A percentile compares a stretch with the other conserved stretches of the same genome.
Conservation (phyloP, 2,329 filamentous ascomycete species). For the Penicillium sclerotiorum region DNA sequence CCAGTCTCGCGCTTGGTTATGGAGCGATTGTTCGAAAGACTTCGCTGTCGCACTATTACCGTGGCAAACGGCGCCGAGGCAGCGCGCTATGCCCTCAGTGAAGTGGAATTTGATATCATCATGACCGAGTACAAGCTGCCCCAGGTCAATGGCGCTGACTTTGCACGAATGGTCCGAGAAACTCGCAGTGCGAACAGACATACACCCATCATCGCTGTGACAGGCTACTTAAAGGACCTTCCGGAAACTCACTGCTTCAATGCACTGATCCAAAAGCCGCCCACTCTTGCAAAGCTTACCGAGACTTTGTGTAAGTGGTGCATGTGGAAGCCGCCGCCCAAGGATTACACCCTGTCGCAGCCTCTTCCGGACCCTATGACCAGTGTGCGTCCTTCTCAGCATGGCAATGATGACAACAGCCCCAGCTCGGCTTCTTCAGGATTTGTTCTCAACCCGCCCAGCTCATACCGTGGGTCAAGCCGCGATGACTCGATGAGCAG, state of each 20-base stretch:
- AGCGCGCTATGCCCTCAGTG: slow-evolving; percentile 89
- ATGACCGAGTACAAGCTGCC: slow-evolving; percentile 97
- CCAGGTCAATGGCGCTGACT: slow-evolving; percentile 91
- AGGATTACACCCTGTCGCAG: slow-evolving; percentile 54
- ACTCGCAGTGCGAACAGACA: slow-evolving; percentile 93
- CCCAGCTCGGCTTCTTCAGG: slow-evolving; percentile 77
- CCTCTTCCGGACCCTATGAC: slow-evolving; percentile 64
- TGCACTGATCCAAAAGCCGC: slow-evolving; percentile 92
- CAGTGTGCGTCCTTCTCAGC: slow-evolving; percentile 65
- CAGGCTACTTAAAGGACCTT: slow-evolving; percentile 95
- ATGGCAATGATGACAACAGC: slow-evolving; percentile 72
- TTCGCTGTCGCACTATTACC: slow-evolving; percentile 90
- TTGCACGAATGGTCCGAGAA: slow-evolving; percentile 96
- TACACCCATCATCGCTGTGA: slow-evolving; percentile 94
- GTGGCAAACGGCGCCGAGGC: slow-evolving; percentile 89
- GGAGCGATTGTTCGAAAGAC: slow-evolving; percentile 94
- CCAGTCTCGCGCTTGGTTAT: slow-evolving; percentile 97
- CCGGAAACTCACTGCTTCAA: slow-evolving; percentile 96
- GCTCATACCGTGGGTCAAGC: slow-evolving; percentile 77
- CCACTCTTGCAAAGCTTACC: slow-evolving; percentile 85
- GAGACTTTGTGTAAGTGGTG: slow-evolving; percentile 87
- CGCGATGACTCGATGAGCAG: slow-evolving; percentile 82
- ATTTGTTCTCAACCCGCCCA: slow-evolving; percentile 69
- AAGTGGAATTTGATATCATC: slow-evolving; percentile 98
- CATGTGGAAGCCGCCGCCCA: slow-evolving; percentile 84